Base-by-base conservation (phyloP, 2,329 filamentous ascomycete species). In the Tympanopsis confertula region DNA sequence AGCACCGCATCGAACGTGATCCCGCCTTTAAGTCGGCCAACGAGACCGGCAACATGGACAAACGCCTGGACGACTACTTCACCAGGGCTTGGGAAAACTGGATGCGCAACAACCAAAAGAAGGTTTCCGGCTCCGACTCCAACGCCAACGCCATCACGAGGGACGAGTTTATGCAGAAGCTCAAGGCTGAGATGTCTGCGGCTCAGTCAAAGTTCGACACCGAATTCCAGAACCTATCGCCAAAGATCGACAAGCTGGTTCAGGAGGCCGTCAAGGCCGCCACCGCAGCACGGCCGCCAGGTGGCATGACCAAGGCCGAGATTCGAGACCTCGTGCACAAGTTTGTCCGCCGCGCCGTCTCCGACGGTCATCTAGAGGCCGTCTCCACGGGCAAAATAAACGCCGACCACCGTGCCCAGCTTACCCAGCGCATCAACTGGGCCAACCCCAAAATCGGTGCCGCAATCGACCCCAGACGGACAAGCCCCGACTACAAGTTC, bases 391-490 rank as follows among this genome's bases (percentile, higher is more conserved):
- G 63, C 38, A 58, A 63, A 37, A 69, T 74, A 37, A 58, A 61
- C 20, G 51, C 55, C 24, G 54, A 66, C 44, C 65, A 61, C 51
- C 57, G 63, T 32, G 47, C 51, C 1, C 53, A 65, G 18, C 58
- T 78, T 18, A 57, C 57, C 39, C 61, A 68, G 38, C 69, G 71
- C 39, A 62, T 87, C 57, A 94, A 95, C 61, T 87, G 79, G 59
- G 82, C 94, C 47, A 69, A 71, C 3, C 50, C 59, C 1, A 74
- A 75, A 4, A 60, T 77, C 14, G 86, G 85, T 4, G 84, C 85
- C 1, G 48, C 66, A 2, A 60, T 91, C 44, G 72, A 87, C 46
- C 61, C 62, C 0, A 47, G 53, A 2, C 57, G 71, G 19, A 82
- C 77, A 1, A 87, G 83, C 0, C 66, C 70, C 1, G 69, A 69